Conservation (phyloP, 768 basidiomycete species). For the Tricholoma saponaceum region DNA sequence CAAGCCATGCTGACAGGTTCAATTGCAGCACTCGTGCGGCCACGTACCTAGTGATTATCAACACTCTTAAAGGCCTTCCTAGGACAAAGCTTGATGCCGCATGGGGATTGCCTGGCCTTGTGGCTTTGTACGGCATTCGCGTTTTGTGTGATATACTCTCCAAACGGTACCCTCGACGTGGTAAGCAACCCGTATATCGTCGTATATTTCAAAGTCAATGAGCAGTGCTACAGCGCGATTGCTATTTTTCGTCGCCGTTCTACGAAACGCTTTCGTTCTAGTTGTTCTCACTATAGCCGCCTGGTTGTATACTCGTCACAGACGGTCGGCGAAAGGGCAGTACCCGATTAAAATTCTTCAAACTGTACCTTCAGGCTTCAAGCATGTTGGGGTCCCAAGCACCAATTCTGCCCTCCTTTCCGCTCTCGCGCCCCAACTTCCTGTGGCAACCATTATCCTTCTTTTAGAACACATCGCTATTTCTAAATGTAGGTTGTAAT, state of each 20-base stretch:
- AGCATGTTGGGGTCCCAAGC: slow-evolving; percentile 45
- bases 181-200: slow-evolving; percentile 29
- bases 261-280: slow-evolving; percentile 86
- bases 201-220: not conserved
- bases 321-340: slow-evolving; percentile 50
- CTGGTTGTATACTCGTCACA: slow-evolving; percentile 77
- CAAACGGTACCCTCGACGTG: slow-evolving; percentile 56
- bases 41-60: slow-evolving; percentile 87
- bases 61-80: slow-evolving; percentile 83
- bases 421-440: slow-evolving; percentile 73
- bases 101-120: slow-evolving; percentile 77
- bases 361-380: slow-evolving; percentile 82
- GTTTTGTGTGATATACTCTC: slow-evolving; percentile 45
- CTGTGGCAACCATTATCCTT: slow-evolving; percentile 84
- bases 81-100: slow-evolving; percentile 77
- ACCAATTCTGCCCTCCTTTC: slow-evolving; percentile 44
- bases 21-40: slow-evolving; percentile 71
- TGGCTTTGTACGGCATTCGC: slow-evolving; percentile 67
- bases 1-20: slow-evolving; percentile 5
- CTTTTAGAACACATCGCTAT: slow-evolving; percentile 97
- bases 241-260: slow-evolving; percentile 75
- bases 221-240: slow-evolving; percentile 43
- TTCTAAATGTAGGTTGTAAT: slow-evolving; percentile 65
- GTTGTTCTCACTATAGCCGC: slow-evolving; percentile 83
- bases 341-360: slow-evolving; percentile 84